These are phyloP conservation scores for Haematococcus lacustris DNA, from an alignment of 139 green algal species.

Conservation along the genomic window DNA sequence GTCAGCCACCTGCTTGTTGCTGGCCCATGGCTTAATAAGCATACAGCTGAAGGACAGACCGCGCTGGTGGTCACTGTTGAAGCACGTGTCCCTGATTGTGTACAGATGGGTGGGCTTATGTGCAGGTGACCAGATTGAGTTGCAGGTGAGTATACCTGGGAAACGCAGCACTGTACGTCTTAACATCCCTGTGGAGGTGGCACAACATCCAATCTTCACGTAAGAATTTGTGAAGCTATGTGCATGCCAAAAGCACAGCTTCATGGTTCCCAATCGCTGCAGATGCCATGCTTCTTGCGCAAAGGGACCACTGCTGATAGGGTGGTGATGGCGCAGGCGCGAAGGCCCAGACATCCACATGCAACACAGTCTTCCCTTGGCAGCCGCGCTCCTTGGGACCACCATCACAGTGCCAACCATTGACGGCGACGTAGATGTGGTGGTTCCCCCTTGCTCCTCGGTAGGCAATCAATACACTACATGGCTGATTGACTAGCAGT, in stretches of 20 bases:
- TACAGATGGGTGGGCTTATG: too few relatives aligned
- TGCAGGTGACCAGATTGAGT: conserved; percentile 14
- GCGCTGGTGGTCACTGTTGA: too few relatives aligned
- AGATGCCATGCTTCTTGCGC: neutral
- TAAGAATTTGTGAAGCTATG: neutral
- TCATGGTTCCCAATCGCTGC: neutral
- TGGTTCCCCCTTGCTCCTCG: conserved; percentile 15
- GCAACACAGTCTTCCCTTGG: conserved; percentile 16
- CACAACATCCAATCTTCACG: conserved; percentile 21
- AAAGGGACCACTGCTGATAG: neutral
- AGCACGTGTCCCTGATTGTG: too few relatives aligned
- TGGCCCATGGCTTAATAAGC: too few relatives aligned
- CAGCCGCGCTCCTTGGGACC: conserved; percentile 22
- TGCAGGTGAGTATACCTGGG: conserved; percentile 5
- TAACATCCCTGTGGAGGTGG: conserved; percentile 22
- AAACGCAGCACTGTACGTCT: conserved; percentile 10
- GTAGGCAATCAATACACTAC: too few relatives aligned
- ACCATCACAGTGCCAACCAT: conserved; percentile 21
- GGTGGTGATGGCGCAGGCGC: neutral
- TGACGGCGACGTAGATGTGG: conserved; percentile 26
- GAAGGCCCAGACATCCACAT: conserved; percentile 18
- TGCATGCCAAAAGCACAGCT: neutral
- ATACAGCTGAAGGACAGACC: too few relatives aligned
- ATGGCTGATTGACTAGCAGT: too few relatives aligned
- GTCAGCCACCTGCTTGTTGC: too few relatives aligned